Conservation (phyloP, 2,329 filamentous ascomycete species). For the Fusarium solani-melongenae region DNA sequence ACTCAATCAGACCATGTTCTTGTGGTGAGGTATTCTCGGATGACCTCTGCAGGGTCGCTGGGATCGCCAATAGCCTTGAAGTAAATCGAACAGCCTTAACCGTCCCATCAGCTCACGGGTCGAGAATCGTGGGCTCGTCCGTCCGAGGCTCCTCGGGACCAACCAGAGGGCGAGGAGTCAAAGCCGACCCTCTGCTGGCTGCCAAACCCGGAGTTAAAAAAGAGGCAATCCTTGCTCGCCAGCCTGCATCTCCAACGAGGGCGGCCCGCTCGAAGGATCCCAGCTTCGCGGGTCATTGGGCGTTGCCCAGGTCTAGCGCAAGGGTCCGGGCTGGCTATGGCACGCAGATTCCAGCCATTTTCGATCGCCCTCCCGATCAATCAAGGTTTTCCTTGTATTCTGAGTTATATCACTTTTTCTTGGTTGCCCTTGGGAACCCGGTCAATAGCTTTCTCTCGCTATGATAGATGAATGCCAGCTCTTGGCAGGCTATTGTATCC, state of each 20-base stretch:
- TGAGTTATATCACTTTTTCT: background rate
- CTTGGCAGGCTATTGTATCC: conserved; percentile 5
- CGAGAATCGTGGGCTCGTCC: conserved; percentile 7
- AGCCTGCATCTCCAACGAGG: background rate
- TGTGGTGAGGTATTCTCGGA: conserved; percentile 27
- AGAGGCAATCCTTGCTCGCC: background rate
- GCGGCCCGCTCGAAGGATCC: conserved; percentile 19
- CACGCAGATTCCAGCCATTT: conserved; percentile 28
- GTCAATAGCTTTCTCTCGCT: background rate
- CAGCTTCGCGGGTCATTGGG: conserved; percentile 20
- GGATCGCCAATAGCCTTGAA: conserved; percentile 19
- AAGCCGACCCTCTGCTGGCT: background rate
- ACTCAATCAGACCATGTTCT: conserved; percentile 21
- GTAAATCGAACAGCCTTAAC: conserved; percentile 1
- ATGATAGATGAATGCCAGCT: background rate
- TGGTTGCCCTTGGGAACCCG: conserved; percentile 5
- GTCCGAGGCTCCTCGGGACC: background rate
- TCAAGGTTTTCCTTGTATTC: background rate
- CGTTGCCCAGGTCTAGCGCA: conserved; percentile 9
- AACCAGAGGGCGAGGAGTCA: background rate
- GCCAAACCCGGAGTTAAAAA: conserved; percentile 2
- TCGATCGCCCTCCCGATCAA: background rate
- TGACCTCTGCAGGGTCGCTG: conserved; percentile 8
- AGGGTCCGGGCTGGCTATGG: conserved; percentile 3
- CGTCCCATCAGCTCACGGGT: conserved; percentile 3